Base-by-base conservation (phyloP, 225 moss, liverwort and hornwort species). In the Bryum argenteum region DNA sequence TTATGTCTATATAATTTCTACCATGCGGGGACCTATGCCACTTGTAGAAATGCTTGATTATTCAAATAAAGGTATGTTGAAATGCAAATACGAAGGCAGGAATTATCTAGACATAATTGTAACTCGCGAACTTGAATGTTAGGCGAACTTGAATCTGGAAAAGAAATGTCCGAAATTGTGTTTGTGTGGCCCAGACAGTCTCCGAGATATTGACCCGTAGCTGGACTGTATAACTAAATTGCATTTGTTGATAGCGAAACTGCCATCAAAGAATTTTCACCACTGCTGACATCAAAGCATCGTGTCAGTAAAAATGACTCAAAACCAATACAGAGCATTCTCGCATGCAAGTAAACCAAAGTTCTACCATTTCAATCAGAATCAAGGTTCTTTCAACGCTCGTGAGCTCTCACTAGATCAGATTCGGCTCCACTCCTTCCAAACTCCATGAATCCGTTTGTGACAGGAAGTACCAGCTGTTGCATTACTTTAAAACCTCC, bases 161-260 rank as follows among this genome's bases (percentile, higher is more conserved):
- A 98, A 38, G 77, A 80, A 13, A 98, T 75, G 69, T 84, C 87
- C 37, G 90, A 92, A 47, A 98, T 82, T 41, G 98, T 91, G 71
- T 79, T 83, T 11, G 66, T 83, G 71, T 94, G 98, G 24, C 94
- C 94, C 70, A 88, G 48, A 65, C 92, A 92, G 50, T 94, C 92
- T n/a, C 88, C 87, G 50, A 88, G 52, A 60, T 86, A 91, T 47
- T 87, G 84, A 69, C 94, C 98, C 14, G 89, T 94, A 28, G 76
- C 74, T 42, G 94, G 94, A 17, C 69, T 74, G 15, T 94, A 98
- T 20, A 98, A 75, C 61, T 91, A 91, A 58, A 98, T 92, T 42
- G 75, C 85, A 78, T 98, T 91, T 37, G 98, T 98, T 56, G 94
- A 98, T 38, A 98, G 80, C 47, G 94, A 98, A 28, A 98, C 94